Base-by-base conservation (phyloP, 2,329 filamentous ascomycete genomes). In the Zopfia rhizophila region DNA sequence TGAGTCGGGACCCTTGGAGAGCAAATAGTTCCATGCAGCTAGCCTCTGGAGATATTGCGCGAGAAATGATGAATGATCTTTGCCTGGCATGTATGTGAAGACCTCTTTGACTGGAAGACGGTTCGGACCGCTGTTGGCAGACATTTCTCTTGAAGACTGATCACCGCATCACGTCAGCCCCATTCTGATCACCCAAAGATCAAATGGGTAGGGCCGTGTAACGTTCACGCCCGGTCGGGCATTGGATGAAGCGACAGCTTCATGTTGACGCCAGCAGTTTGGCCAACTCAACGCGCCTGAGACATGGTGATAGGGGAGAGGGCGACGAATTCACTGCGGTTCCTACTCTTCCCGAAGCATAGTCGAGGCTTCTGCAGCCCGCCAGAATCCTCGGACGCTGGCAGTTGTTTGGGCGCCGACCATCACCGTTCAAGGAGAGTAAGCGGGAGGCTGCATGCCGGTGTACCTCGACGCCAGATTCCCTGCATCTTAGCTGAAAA, bases 391-490 rank as follows among this genome's bases (percentile, higher is more conserved):
- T 18, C 48, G 50, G 56, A 51, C 48, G 42, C 51, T 63, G 48
- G 43, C 44, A 56, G 36, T 35, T 66, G 51, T 54, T 68, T 65
- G 61, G 60, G 58, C 48, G 56, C 55, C 55, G 51, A 49, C 44
- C 53, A 56, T 63, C 35, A 51, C 51, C 52, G 57, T 69, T 16
- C 63, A 68, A 60, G 65, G 61, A 58, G 51, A 57, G 41, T 36
- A 48, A 33, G 52, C 67, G 67, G 67, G 66, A 70, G 66, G 66
- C 67, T 69, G 68, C 68, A 70, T 55, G 43, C 40, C 50, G 41
- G 56, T 63, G 63, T 62, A 51, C 43, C 58, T 61, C 60, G 46
- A 63, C 48, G 61, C 45, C 57, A 57, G 58, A 61, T 54, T 60
- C 56, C 48, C 60, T 66, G 65, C 60, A 65, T 61, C 38, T 47